Base-by-base conservation (phyloP, 2,329 filamentous ascomycete species). In the Dactylonectria macrodidyma region DNA sequence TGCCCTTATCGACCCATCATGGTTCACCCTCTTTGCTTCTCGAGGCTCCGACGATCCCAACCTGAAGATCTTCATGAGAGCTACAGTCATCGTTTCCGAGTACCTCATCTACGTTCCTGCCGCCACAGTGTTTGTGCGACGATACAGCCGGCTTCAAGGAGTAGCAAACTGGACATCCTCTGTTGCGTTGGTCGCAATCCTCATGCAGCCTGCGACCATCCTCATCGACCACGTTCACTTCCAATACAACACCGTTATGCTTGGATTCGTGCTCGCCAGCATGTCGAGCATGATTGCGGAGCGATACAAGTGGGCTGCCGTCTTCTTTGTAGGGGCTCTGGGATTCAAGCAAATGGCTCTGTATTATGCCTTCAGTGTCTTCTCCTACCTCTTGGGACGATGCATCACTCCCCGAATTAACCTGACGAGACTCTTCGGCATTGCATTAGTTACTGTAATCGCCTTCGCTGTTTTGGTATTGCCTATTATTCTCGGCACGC, bases 271-370 rank as follows among this genome's bases (percentile, higher is more conserved):
- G 10, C 85, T 97, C 34, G 94, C 94, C 1, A 94, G 92, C 75
- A 90, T 98, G 84, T 96, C 95, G 48, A 96, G 93, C 79, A 92
- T 98, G 83, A 81, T 97, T 58, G 94, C 95, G 3, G 93, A 93
- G 4, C 89, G 95, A 56, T 92, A 92, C 75, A 88, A 97, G 69
- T 98, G 95, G 95, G 90, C 93, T 30, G 95, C 94, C 69, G 89
- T 97, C 66, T 97, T 97, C 84, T 99, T 99, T 75, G 96, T 99
- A 7, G 90, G 89, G 16, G 93, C 95, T 3, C 85, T 99, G n/a
- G 94, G 94, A 6, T 99, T 98, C 86, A 99, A 99, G 85, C 96
- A 99, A 81, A 99, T 99, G 97, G 95, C 95, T 1, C 87, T 99
- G 16, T 99, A 98, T 84, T 99, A 98, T 81, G 95, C 97, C 3